These are phyloP conservation scores for Fusarium sp. DNA, from an alignment of 2,329 filamentous ascomycete species.

Conservation along the genomic window DNA sequence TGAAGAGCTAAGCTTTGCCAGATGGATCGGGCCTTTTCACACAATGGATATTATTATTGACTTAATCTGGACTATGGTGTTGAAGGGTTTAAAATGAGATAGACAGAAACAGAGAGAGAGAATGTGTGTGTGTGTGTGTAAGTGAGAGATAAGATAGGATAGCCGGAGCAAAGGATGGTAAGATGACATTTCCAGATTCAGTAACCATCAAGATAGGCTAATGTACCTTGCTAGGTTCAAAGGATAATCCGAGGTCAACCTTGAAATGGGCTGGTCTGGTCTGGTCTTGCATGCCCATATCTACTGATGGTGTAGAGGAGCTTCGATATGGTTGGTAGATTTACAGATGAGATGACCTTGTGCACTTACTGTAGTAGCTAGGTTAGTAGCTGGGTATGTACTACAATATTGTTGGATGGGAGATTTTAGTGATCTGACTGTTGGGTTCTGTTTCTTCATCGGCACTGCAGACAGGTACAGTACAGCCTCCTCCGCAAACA, in stretches of 20 bases:
- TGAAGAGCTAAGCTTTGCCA: neutral
- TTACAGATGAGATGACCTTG: neutral
- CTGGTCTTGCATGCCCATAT: neutral
- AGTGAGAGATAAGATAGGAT: constrained; percentile 8
- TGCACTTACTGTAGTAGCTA: neutral
- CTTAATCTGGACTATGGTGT: neutral
- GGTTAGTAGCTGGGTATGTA: too few relatives aligned
- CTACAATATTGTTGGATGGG: neutral
- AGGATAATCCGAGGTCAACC: constrained; percentile 8
- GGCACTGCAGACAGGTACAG: neutral
- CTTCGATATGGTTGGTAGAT: constrained; percentile 16
- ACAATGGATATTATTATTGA: neutral
- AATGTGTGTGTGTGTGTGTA: neutral
- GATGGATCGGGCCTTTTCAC: neutral
- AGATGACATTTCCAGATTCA: neutral
- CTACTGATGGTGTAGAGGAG: constrained; percentile 19
- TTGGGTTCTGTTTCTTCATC: constrained; percentile 3
- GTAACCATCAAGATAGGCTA: constrained; percentile 21
- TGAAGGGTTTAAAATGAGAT: neutral
- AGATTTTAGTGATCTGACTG: constrained; percentile 8
- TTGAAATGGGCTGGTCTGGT: neutral
- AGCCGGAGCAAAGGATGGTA: neutral
- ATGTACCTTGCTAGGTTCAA: constrained; percentile 11
- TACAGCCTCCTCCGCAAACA: constrained; percentile 19
- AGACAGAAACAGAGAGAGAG: neutral